These are phyloP conservation scores for Sambucus nigra DNA, from an alignment of 129 eudicot genomes.

Conservation along the genomic window DNA sequence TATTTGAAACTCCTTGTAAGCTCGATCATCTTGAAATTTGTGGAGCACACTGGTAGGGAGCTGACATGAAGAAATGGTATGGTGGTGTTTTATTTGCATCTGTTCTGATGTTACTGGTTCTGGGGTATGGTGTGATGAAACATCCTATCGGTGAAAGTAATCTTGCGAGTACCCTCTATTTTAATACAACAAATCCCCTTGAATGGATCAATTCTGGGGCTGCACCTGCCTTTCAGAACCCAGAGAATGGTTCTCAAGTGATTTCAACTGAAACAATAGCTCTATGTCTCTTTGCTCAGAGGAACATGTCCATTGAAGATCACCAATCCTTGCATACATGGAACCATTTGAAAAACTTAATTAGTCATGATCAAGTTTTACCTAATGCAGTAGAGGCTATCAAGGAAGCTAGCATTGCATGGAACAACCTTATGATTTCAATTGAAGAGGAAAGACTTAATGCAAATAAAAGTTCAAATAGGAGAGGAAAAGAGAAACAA, in stretches of 20 bases:
- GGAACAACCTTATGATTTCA: conserved; percentile 78
- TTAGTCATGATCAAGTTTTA: conserved; percentile 52
- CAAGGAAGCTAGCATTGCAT: conserved; percentile 69
- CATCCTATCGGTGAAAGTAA: conserved; percentile 48
- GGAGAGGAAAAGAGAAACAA: conserved; percentile 58
- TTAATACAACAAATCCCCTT: conserved; percentile 71
- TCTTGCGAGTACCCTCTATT: conserved; percentile 33
- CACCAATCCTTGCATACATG: conserved; percentile 58
- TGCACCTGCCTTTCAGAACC: conserved; percentile 47
- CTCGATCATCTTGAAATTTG: conserved; percentile 9
- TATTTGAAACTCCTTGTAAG: conserved; percentile 10
- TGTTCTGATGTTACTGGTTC: conserved; percentile 41
- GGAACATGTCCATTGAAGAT: conserved; percentile 52
- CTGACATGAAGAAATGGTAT: conserved; percentile 93
- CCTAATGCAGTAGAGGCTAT: conserved; percentile 86
- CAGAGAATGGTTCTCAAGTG: conserved; percentile 41
- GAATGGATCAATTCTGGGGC: conserved; percentile 60
- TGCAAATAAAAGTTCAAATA: conserved; percentile 41
- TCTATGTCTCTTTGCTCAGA: conserved; percentile 39
- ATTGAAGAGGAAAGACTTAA: conserved; percentile 57
- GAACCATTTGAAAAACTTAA: conserved; percentile 59
- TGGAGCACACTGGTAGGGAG: conserved; percentile 9
- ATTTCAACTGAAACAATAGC: conserved; percentile 46
- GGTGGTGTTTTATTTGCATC: conserved; percentile 52
- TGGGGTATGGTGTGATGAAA: conserved; percentile 44